These are phyloP conservation scores for Neurospora sp. DNA, from an alignment of 495 filamentous ascomycete genomes.

Conservation along the genomic window DNA sequence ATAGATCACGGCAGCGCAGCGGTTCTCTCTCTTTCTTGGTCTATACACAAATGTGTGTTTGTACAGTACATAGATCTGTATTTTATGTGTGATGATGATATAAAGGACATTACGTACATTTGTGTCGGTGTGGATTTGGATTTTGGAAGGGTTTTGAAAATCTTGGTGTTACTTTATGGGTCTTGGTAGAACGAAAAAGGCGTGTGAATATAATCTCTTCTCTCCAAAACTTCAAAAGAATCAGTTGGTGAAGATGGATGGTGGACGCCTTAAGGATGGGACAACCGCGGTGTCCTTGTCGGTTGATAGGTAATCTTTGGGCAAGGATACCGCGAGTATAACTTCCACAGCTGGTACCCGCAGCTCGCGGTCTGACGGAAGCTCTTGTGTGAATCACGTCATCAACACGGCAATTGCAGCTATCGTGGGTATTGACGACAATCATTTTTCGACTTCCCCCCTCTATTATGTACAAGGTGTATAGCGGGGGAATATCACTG, in stretches of 20 bases:
- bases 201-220: not conserved
- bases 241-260: not conserved
- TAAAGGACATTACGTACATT: not conserved
- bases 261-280: not conserved
- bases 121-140: not conserved
- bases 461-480: not conserved
- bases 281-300: not conserved
- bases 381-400: not conserved
- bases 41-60: not conserved
- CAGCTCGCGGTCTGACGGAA: not conserved
- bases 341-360: not conserved
- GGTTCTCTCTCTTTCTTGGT: not conserved
- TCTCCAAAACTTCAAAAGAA: not conserved
- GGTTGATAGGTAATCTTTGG: not conserved
- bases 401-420: not conserved
- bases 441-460: not conserved
- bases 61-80: not conserved
- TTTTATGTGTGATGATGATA: not conserved
- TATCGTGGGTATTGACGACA: not conserved
- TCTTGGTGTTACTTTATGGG: not conserved
- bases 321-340: not conserved
- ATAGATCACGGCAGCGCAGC: not conserved
- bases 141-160: not conserved
- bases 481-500: not conserved
- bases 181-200: not conserved